Evolutionary conservation across 345 rosid genomes (phyloP).

Genomic region (Capsella bursapastoris): DNA sequence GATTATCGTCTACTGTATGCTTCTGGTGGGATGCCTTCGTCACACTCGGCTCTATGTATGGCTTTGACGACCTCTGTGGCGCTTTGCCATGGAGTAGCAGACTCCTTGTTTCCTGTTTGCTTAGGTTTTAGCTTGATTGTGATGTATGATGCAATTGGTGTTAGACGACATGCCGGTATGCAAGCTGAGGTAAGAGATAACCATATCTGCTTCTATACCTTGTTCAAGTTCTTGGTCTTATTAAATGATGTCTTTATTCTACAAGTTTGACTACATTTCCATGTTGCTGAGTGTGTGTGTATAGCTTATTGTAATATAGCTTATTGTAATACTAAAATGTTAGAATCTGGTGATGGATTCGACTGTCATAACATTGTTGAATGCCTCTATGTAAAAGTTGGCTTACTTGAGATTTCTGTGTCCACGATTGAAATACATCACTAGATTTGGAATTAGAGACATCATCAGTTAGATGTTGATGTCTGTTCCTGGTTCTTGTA

Average conservation of each 20-base stretch:
- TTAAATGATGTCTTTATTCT: no score
- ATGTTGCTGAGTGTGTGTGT: no score
- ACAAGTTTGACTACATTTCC: no score
- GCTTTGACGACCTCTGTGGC: slow-evolving; percentile 96
- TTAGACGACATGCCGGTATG: slow-evolving; percentile 96
- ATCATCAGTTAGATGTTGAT: not conserved
- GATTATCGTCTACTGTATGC: slow-evolving; percentile 74
- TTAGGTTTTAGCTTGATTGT: slow-evolving; percentile 92
- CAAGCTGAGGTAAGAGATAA: slow-evolving; percentile 76
- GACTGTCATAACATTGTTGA: slow-evolving; percentile 16
- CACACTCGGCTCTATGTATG: slow-evolving; percentile 88
- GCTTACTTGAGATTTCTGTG: not conserved
- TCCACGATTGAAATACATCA: no score
- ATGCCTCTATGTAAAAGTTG: not conserved
- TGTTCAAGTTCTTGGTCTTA: no score
- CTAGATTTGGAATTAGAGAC: not conserved
- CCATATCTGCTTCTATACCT: no score
- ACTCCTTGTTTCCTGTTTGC: slow-evolving; percentile 91
- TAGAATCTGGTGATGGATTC: slow-evolving; percentile 21
- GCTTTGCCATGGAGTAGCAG: slow-evolving; percentile 85
- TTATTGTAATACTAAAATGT: not conserved
- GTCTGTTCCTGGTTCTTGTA: not conserved
- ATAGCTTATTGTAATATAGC: no score
- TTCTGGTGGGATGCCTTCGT: slow-evolving; percentile 96
- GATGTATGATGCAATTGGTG: slow-evolving; percentile 96